These are phyloP conservation scores for Cryptococcus hybrid DNA, from an alignment of 1,284 basidiomycete species.

Conservation along the genomic window DNA sequence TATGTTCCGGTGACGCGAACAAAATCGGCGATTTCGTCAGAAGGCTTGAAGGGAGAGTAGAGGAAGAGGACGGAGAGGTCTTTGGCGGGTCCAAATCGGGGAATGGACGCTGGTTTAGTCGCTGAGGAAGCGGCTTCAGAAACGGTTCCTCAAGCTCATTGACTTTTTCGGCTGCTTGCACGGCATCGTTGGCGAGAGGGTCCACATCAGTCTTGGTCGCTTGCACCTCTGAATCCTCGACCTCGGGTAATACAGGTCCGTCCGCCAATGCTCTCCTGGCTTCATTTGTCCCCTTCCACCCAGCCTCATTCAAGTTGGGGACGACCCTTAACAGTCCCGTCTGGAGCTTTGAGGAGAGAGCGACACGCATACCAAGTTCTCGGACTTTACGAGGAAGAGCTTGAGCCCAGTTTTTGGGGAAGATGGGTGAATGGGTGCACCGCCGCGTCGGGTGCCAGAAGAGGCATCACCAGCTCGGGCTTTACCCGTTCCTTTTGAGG, in stretches of 20 bases:
- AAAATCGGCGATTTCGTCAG: constrained; percentile 22
- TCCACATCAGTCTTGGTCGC: not conserved
- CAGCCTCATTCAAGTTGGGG: constrained; percentile 61
- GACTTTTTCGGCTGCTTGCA: constrained; percentile 51
- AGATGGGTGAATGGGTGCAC: constrained; percentile 86
- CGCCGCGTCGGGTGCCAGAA: constrained; percentile 85
- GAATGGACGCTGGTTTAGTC: constrained; percentile 46
- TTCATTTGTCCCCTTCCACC: constrained; percentile 40
- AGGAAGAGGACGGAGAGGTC: constrained; percentile 46
- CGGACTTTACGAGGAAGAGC: constrained; percentile 86
- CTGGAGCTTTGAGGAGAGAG: constrained; percentile 74
- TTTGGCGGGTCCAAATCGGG: constrained; percentile 34
- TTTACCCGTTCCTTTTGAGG: constrained; percentile 88
- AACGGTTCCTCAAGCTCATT: constrained; percentile 44
- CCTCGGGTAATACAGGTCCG: constrained; percentile 26
- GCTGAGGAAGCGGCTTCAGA: constrained; percentile 53
- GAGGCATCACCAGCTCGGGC: constrained; percentile 88
- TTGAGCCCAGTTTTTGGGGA: constrained; percentile 86
- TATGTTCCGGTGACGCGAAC: constrained; percentile 47
- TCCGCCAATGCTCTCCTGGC: constrained; percentile 33
- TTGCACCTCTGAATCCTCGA: not conserved
- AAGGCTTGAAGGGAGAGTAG: constrained; percentile 29
- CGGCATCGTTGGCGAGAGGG: not conserved
- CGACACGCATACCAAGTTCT: constrained; percentile 88
- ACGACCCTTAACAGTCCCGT: constrained; percentile 75